Percentiles rank a stretch among this genome's conserved stretches.
These are phyloP conservation scores for Boechera retrofracta DNA, from an alignment of 345 rosid genomes.

Conservation along the genomic window DNA sequence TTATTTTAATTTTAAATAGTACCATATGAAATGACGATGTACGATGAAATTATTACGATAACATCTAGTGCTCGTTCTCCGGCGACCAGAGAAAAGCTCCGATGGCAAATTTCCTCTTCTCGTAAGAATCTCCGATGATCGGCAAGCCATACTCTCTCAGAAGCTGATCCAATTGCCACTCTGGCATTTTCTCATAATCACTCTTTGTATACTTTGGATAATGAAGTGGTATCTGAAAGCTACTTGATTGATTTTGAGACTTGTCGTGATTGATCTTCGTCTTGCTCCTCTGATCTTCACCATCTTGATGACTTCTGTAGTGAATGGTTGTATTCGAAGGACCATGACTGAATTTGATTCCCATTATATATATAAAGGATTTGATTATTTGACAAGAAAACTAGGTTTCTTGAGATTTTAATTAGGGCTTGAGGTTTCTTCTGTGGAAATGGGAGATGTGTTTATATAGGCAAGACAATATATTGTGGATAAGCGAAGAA, in stretches of 20 bases:
- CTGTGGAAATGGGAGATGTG: background rate
- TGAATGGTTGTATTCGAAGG: conserved; percentile 7
- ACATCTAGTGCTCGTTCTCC: conserved; percentile 27
- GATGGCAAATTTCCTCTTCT: conserved; percentile 63
- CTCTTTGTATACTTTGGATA: conserved; percentile 61
- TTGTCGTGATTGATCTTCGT: background rate
- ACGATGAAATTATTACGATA: conserved; percentile 6
- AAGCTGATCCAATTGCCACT: conserved; percentile 63
- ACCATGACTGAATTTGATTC: conserved; percentile 23
- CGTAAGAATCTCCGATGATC: conserved; percentile 48
- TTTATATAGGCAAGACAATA: conserved; percentile 29
- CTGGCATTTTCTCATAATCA: conserved; percentile 64
- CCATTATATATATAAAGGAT: conserved; percentile 15
- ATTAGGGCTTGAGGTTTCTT: conserved; percentile 19
- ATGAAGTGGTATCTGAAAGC: conserved; percentile 65
- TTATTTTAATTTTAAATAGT: conserved; percentile 4
- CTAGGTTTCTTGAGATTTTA: background rate
- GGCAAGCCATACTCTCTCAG: conserved; percentile 60
- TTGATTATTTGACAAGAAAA: conserved; percentile 20
- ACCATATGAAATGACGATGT: conserved; percentile 6
- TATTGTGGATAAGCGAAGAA: conserved; percentile 26
- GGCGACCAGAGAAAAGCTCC: conserved; percentile 73
- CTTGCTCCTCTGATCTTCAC: conserved; percentile 16
- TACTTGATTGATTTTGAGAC: conserved; percentile 3
- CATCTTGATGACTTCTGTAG: conserved; percentile 16